These are phyloP conservation scores for Stemphylium beticola DNA, from an alignment of 2,329 filamentous ascomycete genomes.

Conservation along the genomic window DNA sequence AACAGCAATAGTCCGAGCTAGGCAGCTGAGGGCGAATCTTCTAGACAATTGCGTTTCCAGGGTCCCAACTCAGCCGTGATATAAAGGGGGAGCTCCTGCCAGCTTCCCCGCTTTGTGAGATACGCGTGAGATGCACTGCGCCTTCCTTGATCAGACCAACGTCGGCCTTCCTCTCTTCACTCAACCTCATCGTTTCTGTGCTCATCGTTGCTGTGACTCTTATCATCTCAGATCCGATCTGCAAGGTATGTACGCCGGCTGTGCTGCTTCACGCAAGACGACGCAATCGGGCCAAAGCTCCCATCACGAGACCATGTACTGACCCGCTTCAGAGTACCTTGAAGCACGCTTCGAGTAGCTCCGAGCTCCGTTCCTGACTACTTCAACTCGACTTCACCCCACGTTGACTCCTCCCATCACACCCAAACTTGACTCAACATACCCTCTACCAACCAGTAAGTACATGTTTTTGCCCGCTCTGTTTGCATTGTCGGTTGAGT, in stretches of 20 bases:
- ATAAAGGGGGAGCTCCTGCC: constrained; percentile 22
- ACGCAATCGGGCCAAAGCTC: constrained; percentile 40
- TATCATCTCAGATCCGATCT: constrained; percentile 18
- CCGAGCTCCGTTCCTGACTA: constrained; percentile 38
- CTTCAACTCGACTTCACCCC: constrained; percentile 31
- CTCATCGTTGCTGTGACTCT: constrained; percentile 7
- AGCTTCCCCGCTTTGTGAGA: constrained; percentile 24
- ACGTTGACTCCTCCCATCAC: constrained; percentile 14
- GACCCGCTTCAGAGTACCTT: constrained; percentile 33
- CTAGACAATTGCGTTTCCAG: constrained; percentile 14
- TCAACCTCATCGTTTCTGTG: constrained; percentile 1
- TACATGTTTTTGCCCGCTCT: constrained; percentile 7
- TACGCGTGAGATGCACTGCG: constrained; percentile 16
- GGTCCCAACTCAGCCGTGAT: constrained; percentile 5
- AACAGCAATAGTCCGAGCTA: constrained; percentile 7
- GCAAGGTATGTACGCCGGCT: constrained; percentile 35
- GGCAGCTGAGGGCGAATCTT: constrained; percentile 12
- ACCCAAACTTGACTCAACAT: constrained; percentile 10
- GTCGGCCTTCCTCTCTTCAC: constrained; percentile 7
- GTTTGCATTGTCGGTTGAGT: not conserved
- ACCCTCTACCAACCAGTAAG: constrained; percentile 40
- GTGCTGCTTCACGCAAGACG: constrained; percentile 25
- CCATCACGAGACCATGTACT: constrained; percentile 44
- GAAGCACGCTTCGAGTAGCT: constrained; percentile 14
- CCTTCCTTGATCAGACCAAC: constrained; percentile 25